Evolutionary conservation across 1,284 basidiomycete genomes (phyloP), one percentile per base, ranked within the genome.

Genomic region (Ustilago nuda): DNA sequence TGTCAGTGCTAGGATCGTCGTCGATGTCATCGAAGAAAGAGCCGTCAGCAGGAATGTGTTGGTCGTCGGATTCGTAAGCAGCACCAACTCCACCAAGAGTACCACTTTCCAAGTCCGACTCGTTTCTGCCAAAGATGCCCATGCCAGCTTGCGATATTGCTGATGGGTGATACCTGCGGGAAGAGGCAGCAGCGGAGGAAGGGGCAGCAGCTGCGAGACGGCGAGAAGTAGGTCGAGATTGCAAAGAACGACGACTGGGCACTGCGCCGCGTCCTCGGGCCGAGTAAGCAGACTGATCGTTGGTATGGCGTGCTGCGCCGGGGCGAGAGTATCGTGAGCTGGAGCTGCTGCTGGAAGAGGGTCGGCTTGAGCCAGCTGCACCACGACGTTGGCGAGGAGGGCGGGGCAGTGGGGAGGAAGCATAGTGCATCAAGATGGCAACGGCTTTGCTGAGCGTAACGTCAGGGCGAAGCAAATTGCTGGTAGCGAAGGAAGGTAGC

Each of bases 371-470:
- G 3, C 57, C 56, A 19, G 45, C 43, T 4, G 53, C n/a, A n/a
- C 57, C 54, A 13, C 63, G 45, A 13, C 71, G 65, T 39, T 66
- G 56, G 1, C 61, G 58, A 30, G 58, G 62, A 15, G 74, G 51
- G 12, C 62, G 66, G 2, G 74, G 74, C 15, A 69, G 27, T 5
- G 77, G 67, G 11, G 74, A 70, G 0, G 67, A 61, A 12, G 72
- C 72, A 37, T 73, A 75, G 7, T 68, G 69, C 56, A 67, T 71
- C 45, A 81, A 68, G 36, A 76, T 66, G 53, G 72, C 73, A 12
- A 81, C 69, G 3, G 76, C 80, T 62, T 82, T 82, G 57, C 72
- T 66, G 55, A 81, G 77, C 12, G 80, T 81, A n/a, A 82, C 81
- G 54, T 82, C 81, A 50, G 74, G 54, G 35, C 81, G 79, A 17